Evolutionary conservation across 306 rosid species (phyloP).

Genomic region (Dryas octopetala): DNA sequence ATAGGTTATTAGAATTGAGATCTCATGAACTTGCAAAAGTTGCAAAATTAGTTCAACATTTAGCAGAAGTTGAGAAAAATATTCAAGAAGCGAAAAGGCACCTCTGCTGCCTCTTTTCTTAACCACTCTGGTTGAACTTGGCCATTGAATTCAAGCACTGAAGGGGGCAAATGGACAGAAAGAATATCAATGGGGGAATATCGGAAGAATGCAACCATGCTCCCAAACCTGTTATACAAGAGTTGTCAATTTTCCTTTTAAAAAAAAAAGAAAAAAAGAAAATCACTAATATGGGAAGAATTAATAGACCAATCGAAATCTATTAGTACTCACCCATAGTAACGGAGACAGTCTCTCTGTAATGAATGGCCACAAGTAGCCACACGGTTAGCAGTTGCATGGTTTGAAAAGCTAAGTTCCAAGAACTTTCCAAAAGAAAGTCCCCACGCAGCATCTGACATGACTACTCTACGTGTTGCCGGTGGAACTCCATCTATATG

Average conservation of each 20-base stretch:
- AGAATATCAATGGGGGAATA: constrained; percentile 89
- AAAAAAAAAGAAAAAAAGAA: constrained; percentile 19
- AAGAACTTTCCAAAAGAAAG: constrained; percentile 97
- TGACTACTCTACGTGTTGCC: constrained; percentile 88
- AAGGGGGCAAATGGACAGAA: constrained; percentile 84
- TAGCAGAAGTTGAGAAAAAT: constrained; percentile 9
- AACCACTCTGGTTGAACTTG: constrained; percentile 69
- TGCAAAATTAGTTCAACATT: constrained; percentile 10
- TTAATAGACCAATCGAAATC: constrained; percentile 10
- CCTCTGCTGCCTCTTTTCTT: constrained; percentile 82
- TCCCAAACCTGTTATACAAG: constrained; percentile 72
- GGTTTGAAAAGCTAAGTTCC: constrained; percentile 98
- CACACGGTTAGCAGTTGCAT: constrained; percentile 97
- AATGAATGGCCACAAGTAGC: constrained; percentile 98
- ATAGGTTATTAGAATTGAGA: constrained; percentile 18
- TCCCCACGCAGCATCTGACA: constrained; percentile 99
- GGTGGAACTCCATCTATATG: constrained; percentile 88
- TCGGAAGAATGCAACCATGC: constrained; percentile 91
- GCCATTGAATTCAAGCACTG: constrained; percentile 71
- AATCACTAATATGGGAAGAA: constrained; percentile 16
- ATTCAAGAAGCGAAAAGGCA: constrained; percentile 20
- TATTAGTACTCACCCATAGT: constrained; percentile 68
- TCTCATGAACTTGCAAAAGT: constrained; percentile 7
- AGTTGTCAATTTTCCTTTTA: constrained; percentile 26
- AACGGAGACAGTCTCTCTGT: constrained; percentile 98